Evolutionary conservation across 208 protist genomes (phyloP).

Genomic region (Leishmania martiniquensis): DNA sequence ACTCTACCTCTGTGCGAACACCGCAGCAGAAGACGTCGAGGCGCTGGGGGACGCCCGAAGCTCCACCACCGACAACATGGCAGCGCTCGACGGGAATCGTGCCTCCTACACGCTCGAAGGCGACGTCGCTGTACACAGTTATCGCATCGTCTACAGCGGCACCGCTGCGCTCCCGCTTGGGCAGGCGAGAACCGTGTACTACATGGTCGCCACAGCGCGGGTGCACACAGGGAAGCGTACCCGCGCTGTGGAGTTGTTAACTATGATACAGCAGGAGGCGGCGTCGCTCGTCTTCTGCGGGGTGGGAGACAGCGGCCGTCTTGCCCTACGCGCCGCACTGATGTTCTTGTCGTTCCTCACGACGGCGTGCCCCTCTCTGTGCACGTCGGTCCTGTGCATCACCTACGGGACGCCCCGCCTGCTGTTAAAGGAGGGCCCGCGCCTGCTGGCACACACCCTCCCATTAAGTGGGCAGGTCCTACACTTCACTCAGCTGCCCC

Average conservation of each 20-base stretch:
- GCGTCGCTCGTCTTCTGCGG: conserved; percentile 61
- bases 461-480: conserved; percentile 50
- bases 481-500: conserved; percentile 29
- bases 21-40: background rate
- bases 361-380: conserved; percentile 13
- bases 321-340: conserved; percentile 40
- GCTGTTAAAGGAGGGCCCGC: conserved; percentile 32
- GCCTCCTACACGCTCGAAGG: conserved; percentile 4
- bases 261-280: conserved; percentile 29
- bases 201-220: conserved; percentile 20
- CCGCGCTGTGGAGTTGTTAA: conserved; percentile 24
- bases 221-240: conserved; percentile 19
- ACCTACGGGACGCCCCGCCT: conserved; percentile 49
- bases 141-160: conserved; percentile 3
- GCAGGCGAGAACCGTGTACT: conserved; percentile 15
- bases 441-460: conserved; percentile 39
- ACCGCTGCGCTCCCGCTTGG: background rate
- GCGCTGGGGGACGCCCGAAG: conserved; percentile 5
- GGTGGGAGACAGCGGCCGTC: conserved; percentile 42
- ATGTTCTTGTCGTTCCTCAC: conserved; percentile 40
- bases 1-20: conserved; percentile 40
- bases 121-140: conserved; percentile 16
- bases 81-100: background rate
- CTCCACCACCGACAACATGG: conserved; percentile 1
- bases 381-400: conserved; percentile 51